A percentile compares a stretch with the other conserved stretches of the same genome.
Evolutionary conservation across 176 grass and related monocot genomes (phyloP).

Genomic region (Lolium rigidum): DNA sequence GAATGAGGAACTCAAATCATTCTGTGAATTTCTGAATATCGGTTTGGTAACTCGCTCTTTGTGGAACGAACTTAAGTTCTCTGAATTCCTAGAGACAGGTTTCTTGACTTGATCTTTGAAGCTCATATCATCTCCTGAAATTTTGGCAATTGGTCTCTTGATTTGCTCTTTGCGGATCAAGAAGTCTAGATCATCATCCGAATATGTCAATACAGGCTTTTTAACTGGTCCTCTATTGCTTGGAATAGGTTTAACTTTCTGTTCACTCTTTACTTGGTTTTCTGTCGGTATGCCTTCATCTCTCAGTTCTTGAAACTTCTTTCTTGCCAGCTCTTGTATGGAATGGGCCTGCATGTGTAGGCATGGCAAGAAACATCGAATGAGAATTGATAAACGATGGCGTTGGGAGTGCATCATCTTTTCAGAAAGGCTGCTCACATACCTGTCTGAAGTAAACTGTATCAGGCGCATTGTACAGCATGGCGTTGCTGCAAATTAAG

Average conservation of each 20-base stretch:
- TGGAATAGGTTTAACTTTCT: slow-evolving; percentile 54
- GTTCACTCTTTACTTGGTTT: slow-evolving; percentile 59
- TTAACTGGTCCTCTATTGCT: slow-evolving; percentile 56
- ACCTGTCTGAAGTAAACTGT: slow-evolving; percentile 99
- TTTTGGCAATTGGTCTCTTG: slow-evolving; percentile 47
- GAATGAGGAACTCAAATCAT: slow-evolving; percentile 42
- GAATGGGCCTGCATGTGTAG: slow-evolving; percentile 73
- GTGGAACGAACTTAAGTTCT: slow-evolving; percentile 9
- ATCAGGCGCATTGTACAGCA: slow-evolving; percentile 98
- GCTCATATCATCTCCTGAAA: slow-evolving; percentile 17
- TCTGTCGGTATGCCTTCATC: slow-evolving; percentile 66
- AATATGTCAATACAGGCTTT: slow-evolving; percentile 53
- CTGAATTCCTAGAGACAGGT: slow-evolving; percentile 29
- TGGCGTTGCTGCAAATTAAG: slow-evolving; percentile 98
- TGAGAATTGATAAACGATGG: slow-evolving; percentile 3
- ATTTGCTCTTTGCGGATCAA: slow-evolving; percentile 46
- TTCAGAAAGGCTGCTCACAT: slow-evolving; percentile 24
- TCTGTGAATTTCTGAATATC: slow-evolving; percentile 39
- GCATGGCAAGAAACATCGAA: slow-evolving; percentile 39
- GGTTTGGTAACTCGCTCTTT: slow-evolving; percentile 36
- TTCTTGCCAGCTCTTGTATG: slow-evolving; percentile 97
- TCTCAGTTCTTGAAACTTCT: slow-evolving; percentile 89
- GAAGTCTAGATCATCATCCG: slow-evolving; percentile 53
- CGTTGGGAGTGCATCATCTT: not conserved
- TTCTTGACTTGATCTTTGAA: slow-evolving; percentile 49